phyloP scores from a whole-genome alignment of 2,329 filamentous ascomycete species.

The Neofusicoccum sp. region DNA sequence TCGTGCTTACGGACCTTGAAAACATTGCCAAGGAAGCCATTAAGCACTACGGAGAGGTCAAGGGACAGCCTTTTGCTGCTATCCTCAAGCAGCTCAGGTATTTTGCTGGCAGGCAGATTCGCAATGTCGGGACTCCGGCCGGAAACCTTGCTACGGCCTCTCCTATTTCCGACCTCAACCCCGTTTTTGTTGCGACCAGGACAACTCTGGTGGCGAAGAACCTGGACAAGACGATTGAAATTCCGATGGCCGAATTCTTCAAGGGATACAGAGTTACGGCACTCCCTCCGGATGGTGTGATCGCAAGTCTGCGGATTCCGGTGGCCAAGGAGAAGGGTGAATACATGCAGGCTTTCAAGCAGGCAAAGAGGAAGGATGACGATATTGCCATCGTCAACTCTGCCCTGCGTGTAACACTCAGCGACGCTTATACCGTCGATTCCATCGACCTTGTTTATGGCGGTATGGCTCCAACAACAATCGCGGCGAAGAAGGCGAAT shows the following conservation, averaged over 20 bases:
- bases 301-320: slow-evolving; percentile 85
- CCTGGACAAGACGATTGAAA: slow-evolving; percentile 70
- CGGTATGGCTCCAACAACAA: slow-evolving; percentile 90
- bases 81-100: slow-evolving; percentile 93
- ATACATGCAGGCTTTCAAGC: slow-evolving; percentile 89
- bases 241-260: slow-evolving; percentile 94
- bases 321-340: slow-evolving; percentile 74
- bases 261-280: slow-evolving; percentile 87
- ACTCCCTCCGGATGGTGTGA: slow-evolving; percentile 77
- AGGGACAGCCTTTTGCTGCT: slow-evolving; percentile 81
- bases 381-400: slow-evolving; percentile 97
- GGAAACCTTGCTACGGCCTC: slow-evolving; percentile 94
- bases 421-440: slow-evolving; percentile 69
- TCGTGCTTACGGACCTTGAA: slow-evolving; percentile 89
- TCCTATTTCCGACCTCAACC: slow-evolving; percentile 95
- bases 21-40: slow-evolving; percentile 78
- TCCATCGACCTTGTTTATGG: slow-evolving; percentile 85
- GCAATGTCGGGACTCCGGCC: slow-evolving; percentile 95
- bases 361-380: slow-evolving; percentile 95
- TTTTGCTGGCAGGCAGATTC: slow-evolving; percentile 92
- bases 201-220: slow-evolving; percentile 81
- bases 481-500: slow-evolving; percentile 79
- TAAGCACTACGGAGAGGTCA: slow-evolving; percentile 71
- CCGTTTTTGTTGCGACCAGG: slow-evolving; percentile 86
- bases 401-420: slow-evolving; percentile 74